phyloP scores from a whole-genome alignment of 2,329 filamentous ascomycete species.

The Penicillium decumbens region DNA sequence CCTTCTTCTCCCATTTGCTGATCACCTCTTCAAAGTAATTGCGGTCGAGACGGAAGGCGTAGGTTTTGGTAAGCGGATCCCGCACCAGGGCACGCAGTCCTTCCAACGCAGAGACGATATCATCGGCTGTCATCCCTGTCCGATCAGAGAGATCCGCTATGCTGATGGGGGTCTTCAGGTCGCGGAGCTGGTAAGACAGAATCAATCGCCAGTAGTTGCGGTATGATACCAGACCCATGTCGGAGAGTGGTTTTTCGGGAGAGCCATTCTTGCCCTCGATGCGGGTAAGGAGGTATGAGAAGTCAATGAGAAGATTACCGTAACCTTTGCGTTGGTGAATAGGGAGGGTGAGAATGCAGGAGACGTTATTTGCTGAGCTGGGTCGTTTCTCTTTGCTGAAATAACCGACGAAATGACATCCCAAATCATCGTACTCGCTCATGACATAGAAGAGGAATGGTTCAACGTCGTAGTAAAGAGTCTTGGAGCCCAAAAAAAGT shows the following conservation, averaged over 20 bases:
- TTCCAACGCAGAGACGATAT: conserved; percentile 90
- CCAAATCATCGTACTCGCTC: conserved; percentile 81
- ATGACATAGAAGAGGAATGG: conserved; percentile 99
- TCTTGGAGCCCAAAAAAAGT: conserved; percentile 96
- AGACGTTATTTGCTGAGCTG: conserved; percentile 94
- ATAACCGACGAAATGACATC: conserved; percentile 96
- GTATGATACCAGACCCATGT: conserved; percentile 97
- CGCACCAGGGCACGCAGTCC: conserved; percentile 82
- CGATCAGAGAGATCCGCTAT: conserved; percentile 64
- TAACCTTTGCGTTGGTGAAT: conserved; percentile 98
- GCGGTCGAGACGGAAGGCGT: conserved; percentile 82
- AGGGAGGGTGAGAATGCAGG: conserved; percentile 89
- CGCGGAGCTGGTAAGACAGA: conserved; percentile 75
- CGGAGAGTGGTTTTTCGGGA: conserved; percentile 92
- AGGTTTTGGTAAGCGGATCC: conserved; percentile 81
- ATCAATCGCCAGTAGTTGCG: conserved; percentile 94
- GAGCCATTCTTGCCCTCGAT: conserved; percentile 92
- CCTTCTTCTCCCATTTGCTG: conserved; percentile 80
- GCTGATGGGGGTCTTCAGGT: conserved; percentile 54
- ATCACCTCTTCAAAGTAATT: conserved; percentile 84
- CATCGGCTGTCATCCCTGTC: conserved; percentile 92
- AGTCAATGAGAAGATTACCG: conserved; percentile 93
- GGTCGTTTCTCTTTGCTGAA: conserved; percentile 98
- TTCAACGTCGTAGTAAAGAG: conserved; percentile 98
- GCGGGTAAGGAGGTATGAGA: conserved; percentile 91